A percentile compares a stretch with the other conserved stretches of the same genome.
phyloP scores from a whole-genome alignment of 257 asterid species.

The Scutellaria barbata region DNA sequence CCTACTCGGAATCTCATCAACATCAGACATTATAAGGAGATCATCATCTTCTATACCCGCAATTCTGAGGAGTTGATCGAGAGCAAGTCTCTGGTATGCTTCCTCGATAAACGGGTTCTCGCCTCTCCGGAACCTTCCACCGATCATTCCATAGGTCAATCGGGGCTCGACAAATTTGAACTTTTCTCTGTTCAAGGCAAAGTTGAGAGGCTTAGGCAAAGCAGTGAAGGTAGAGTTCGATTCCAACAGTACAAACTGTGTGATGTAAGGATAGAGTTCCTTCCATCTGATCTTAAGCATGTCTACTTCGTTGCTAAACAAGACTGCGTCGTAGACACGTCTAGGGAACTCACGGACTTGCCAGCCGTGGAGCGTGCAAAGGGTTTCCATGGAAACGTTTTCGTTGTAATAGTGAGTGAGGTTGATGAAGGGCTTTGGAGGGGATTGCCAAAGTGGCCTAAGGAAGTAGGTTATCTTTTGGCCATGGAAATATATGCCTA shows the following conservation, averaged over 20 bases:
- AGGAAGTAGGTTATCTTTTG: slow-evolving; percentile 69
- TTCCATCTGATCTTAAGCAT: slow-evolving; percentile 74
- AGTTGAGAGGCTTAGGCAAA: slow-evolving; percentile 56
- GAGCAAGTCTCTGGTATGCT: slow-evolving; percentile 66
- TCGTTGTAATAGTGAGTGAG: slow-evolving; percentile 65
- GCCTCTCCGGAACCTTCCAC: slow-evolving; percentile 61
- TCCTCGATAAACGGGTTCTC: slow-evolving; percentile 75
- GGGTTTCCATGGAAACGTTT: slow-evolving; percentile 62
- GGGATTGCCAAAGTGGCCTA: slow-evolving; percentile 77
- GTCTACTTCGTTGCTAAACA: slow-evolving; percentile 74
- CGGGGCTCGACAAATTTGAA: slow-evolving; percentile 63
- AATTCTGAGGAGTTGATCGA: slow-evolving; percentile 55
- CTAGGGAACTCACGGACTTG: slow-evolving; percentile 66
- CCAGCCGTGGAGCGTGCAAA: slow-evolving; percentile 79
- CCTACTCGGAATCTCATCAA: slow-evolving; percentile 73
- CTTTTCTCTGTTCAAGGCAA: slow-evolving; percentile 47
- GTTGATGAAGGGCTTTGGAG: slow-evolving; percentile 62
- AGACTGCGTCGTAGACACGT: slow-evolving; percentile 69
- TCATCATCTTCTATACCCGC: slow-evolving; percentile 76
- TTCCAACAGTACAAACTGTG: slow-evolving; percentile 69
- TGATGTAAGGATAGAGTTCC: slow-evolving; percentile 61
- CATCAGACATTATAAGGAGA: slow-evolving; percentile 73
- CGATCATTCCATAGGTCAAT: slow-evolving; percentile 56
- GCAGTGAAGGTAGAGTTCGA: slow-evolving; percentile 76
- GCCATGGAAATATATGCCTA: slow-evolving; percentile 59